A percentile compares a stretch with the other conserved stretches of the same genome.
phyloP scores from a whole-genome alignment of 352 stramenopile genomes.

The Phytopythium oedochilum region DNA sequence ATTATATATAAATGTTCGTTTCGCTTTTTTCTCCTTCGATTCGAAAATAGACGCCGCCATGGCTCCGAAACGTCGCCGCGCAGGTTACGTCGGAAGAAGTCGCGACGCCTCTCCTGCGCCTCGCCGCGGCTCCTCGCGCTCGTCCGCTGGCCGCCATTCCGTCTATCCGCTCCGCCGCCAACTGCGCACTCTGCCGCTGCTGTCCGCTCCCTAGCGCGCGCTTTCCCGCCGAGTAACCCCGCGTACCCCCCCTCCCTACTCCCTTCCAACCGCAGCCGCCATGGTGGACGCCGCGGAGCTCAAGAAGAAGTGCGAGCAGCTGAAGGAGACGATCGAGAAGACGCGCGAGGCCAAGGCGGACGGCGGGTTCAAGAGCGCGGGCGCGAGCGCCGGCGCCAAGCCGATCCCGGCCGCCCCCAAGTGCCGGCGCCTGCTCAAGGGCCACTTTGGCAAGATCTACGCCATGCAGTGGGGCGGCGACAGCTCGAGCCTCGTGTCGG shows the following conservation, averaged over 20 bases:
- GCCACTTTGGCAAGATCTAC: conserved; percentile 99
- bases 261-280: too few species aligned
- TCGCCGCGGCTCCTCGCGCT: neutral
- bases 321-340: conserved; percentile 87
- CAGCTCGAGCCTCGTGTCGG: conserved; percentile 87
- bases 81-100: too few species aligned
- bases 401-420: conserved; percentile 85
- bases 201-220: neutral
- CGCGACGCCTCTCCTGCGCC: too few species aligned
- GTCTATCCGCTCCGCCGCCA: neutral
- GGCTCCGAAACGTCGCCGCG: too few species aligned
- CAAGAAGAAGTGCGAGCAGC: conserved; percentile 85
- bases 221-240: neutral
- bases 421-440: conserved; percentile 94
- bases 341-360: conserved; percentile 74
- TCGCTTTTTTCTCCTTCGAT: too few species aligned
- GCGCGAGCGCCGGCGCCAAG: conserved; percentile 60
- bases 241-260: neutral
- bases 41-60: too few species aligned
- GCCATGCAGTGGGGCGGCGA: conserved; percentile 98
- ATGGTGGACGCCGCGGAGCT: conserved; percentile 77
- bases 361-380: conserved; percentile 68
- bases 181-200: neutral
- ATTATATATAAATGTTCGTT: too few species aligned
- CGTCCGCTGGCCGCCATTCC: neutral